Evolutionary conservation across 441 rosid genomes (phyloP), one percentile per base, ranked within the genome.

Genomic region (Raphanus hybrid): DNA sequence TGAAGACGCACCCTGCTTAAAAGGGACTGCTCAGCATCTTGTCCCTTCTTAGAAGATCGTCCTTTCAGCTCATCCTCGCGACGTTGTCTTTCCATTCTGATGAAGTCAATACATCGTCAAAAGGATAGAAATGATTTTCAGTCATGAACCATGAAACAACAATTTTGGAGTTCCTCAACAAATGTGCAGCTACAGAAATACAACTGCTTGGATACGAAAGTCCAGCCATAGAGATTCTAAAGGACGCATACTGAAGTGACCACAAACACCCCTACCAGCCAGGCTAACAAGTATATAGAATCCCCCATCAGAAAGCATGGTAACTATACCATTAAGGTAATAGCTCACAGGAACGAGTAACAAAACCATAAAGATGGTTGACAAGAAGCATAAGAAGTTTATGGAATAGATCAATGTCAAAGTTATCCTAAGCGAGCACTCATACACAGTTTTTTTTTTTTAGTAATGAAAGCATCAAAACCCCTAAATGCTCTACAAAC

Each of bases 31-130:
- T 97, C 99, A 27, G 97, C 92, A 48, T 94, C 99, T 67, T 54
- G 70, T 71, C 83, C 90, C 87, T 92, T 97, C 81, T 88, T 97
- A 75, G 99, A 97, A 43, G 99, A 86, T 83, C 91, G 85, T 71
- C 82, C 87, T 84, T 90, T 97, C 69, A 86, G 80, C 81, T 97
- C 99, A 66, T 97, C 99, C 85, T 97, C 99, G 2, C 98, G 93
- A 10, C 99, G 98, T 64, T 94, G 99, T 83, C 98, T 86, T 75
- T 97, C 99, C 97, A 94, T 90, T 87, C 99, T 96, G 84, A 78
- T 58, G 50, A 78, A 79, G 37, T 69, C 52, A 65, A 60, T 50
- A 58, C 80, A 67, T 32, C 16, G 6, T 52, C 61, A 70, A 62
- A 77, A 73, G 82, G 43, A 45, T 10, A 65, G 67, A 64, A 73